Evolutionary conservation across 73 alveolate genomes (phyloP).

Genomic region (Paramecium biaurelia): DNA sequence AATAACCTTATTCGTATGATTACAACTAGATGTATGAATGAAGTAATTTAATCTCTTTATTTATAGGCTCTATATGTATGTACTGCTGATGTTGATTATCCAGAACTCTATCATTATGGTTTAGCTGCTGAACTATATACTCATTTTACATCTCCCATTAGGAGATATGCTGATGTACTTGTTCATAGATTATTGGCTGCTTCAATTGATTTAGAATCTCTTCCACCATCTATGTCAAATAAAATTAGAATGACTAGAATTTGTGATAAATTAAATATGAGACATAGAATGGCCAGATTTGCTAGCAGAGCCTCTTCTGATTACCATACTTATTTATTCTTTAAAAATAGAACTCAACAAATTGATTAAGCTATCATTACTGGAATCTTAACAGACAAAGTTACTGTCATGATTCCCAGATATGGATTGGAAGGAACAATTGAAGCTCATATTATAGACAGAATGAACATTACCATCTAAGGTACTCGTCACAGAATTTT

Average conservation of each 20-base stretch:
- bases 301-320: conserved; percentile 82
- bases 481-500: conserved; percentile 38
- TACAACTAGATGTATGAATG: conserved; percentile 96
- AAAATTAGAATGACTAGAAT: conserved; percentile 89
- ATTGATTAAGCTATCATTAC: conserved; percentile 78
- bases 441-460: neutral
- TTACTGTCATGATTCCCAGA: conserved; percentile 72
- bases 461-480: neutral
- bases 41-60: neutral
- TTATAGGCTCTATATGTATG: conserved; percentile 96
- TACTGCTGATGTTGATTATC: conserved; percentile 95
- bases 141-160: conserved; percentile 98
- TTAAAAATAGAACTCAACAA: conserved; percentile 63
- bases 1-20: conserved; percentile 88
- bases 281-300: conserved; percentile 88
- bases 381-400: conserved; percentile 73
- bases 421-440: conserved; percentile 84
- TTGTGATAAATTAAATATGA: conserved; percentile 82
- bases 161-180: conserved; percentile 99
- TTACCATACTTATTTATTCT: conserved; percentile 80
- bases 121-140: conserved; percentile 99
- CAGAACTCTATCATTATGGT: conserved; percentile 98
- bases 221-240: conserved; percentile 93
- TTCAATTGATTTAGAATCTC: conserved; percentile 91
- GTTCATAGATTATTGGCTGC: conserved; percentile 99